Conservation (phyloP, 176 grass and related monocot species). For the Triticum timopheevii region DNA sequence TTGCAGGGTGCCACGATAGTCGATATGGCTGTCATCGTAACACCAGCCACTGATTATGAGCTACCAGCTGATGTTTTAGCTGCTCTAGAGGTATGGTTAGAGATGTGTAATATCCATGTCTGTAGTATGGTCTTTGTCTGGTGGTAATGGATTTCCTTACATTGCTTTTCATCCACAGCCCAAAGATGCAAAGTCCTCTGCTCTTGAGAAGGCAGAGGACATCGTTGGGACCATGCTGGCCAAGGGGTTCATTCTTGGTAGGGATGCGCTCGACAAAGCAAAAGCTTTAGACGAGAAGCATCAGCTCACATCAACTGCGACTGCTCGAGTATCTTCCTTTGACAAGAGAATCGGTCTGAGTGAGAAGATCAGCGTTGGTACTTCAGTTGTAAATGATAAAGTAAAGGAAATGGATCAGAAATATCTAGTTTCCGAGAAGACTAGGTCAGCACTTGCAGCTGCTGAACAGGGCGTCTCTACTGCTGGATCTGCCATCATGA, state of each 20-base stretch:
- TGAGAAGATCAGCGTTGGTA: constrained; percentile 77
- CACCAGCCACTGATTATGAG: constrained; percentile 61
- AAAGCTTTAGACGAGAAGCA: constrained; percentile 82
- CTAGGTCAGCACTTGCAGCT: constrained; percentile 64
- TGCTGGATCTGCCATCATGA: constrained; percentile 88
- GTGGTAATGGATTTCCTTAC: background rate
- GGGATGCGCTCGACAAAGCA: constrained; percentile 80
- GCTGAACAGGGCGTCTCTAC: constrained; percentile 75
- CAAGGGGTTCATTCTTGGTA: constrained; percentile 80
- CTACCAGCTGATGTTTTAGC: constrained; percentile 57
- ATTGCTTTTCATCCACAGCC: constrained; percentile 35
- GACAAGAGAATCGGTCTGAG: constrained; percentile 83
- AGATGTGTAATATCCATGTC: background rate
- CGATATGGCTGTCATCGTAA: constrained; percentile 81
- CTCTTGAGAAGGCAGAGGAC: constrained; percentile 73
- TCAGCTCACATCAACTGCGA: constrained; percentile 71
- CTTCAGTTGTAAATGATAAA: constrained; percentile 63
- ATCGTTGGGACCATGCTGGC: constrained; percentile 82
- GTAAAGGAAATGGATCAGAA: constrained; percentile 95
- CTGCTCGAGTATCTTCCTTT: constrained; percentile 69
- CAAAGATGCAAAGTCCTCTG: constrained; percentile 48
- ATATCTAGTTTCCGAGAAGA: constrained; percentile 88
- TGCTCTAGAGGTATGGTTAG: constrained; percentile 51
- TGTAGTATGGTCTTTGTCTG: background rate
- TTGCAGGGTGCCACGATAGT: constrained; percentile 93